These are phyloP conservation scores for Mimosa bimucronata DNA, from an alignment of 306 rosid genomes.

Conservation along the genomic window DNA sequence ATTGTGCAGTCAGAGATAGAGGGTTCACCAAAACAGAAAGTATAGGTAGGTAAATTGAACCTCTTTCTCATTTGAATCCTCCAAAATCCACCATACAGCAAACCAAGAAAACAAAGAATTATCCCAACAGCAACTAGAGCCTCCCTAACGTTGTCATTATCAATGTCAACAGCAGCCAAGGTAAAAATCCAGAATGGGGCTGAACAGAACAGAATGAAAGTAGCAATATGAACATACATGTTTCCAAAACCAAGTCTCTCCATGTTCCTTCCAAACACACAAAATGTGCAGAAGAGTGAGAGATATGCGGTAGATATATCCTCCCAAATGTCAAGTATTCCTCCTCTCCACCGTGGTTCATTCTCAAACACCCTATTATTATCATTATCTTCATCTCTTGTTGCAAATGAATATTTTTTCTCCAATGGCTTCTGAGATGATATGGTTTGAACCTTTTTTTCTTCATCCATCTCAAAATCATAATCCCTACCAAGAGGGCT, in stretches of 20 bases:
- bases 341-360: slow-evolving; percentile 79
- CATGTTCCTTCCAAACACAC: slow-evolving; percentile 97
- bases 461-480: slow-evolving; percentile 74
- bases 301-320: slow-evolving; percentile 81
- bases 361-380: slow-evolving; percentile 43
- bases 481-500: slow-evolving; percentile 94
- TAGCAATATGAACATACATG: slow-evolving; percentile 88
- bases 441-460: slow-evolving; percentile 51
- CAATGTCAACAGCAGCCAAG: slow-evolving; percentile 89
- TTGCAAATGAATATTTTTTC: slow-evolving; percentile 80
- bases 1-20: slow-evolving; percentile 71
- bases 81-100: slow-evolving; percentile 98
- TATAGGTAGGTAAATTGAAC: slow-evolving; percentile 43
- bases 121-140: slow-evolving; percentile 65
- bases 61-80: slow-evolving; percentile 90
- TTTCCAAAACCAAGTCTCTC: slow-evolving; percentile 97
- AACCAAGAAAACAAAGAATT: slow-evolving; percentile 76
- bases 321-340: slow-evolving; percentile 85
- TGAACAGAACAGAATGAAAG: slow-evolving; percentile 86
- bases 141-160: slow-evolving; percentile 67
- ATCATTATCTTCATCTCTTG: slow-evolving; percentile 40
- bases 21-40: slow-evolving; percentile 75
- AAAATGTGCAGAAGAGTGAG: slow-evolving; percentile 84
- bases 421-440: slow-evolving; percentile 47
- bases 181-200: slow-evolving; percentile 96